phyloP scores from a whole-genome alignment of 2,329 filamentous ascomycete species.

The Hypomyces rosellus region DNA sequence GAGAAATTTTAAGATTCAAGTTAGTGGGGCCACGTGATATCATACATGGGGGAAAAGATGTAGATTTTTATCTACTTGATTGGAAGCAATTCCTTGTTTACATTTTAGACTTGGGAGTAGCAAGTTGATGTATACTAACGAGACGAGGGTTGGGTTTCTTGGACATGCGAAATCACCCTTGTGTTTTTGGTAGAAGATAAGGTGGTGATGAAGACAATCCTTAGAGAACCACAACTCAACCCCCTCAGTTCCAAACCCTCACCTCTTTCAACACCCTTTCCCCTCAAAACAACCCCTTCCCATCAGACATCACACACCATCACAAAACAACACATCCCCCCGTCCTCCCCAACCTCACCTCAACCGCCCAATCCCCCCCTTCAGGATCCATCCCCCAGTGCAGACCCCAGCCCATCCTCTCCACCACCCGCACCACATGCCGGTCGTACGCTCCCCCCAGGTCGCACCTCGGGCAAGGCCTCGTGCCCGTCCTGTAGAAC shows the following conservation, averaged over 20 bases:
- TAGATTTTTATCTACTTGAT: neutral
- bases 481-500: constrained; percentile 29
- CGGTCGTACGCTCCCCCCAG: constrained; percentile 38
- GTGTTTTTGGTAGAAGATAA: too few relatives aligned
- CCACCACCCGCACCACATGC: constrained; percentile 42
- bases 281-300: neutral
- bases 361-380: constrained; percentile 30
- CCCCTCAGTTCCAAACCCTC: neutral
- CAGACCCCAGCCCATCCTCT: constrained; percentile 35
- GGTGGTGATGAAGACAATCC: neutral
- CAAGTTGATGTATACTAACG: neutral
- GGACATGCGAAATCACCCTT: too few relatives aligned
- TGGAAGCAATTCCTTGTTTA: too few relatives aligned
- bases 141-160: neutral
- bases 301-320: constrained; percentile 21
- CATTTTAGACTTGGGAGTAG: neutral
- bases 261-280: neutral
- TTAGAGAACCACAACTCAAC: neutral
- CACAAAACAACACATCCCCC: constrained; percentile 25
- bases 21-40: constrained; percentile 21
- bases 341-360: constrained; percentile 22
- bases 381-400: constrained; percentile 43
- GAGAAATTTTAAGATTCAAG: neutral
- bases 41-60: neutral
- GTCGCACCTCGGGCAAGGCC: constrained; percentile 38